These are phyloP conservation scores for Penicillium sp. DNA, from an alignment of 2,329 filamentous ascomycete species.

Conservation along the genomic window DNA sequence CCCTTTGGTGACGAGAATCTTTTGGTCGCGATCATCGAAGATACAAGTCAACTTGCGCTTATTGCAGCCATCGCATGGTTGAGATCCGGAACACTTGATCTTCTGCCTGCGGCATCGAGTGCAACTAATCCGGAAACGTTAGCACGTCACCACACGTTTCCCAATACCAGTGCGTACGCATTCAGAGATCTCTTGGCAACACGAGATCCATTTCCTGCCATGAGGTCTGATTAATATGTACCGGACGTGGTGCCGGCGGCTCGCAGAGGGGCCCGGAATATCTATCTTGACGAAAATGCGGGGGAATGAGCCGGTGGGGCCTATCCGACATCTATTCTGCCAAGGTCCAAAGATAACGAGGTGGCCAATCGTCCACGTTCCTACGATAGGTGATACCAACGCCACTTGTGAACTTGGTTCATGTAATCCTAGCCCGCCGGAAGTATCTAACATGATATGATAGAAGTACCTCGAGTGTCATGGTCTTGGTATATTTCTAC, in stretches of 20 bases:
- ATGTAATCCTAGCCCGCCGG: background rate
- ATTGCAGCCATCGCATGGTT: conserved; percentile 46
- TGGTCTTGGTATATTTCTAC: too few relatives aligned
- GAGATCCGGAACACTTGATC: conserved; percentile 46
- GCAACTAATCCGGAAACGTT: conserved; percentile 34
- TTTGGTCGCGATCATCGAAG: conserved; percentile 50
- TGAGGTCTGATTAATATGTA: conserved; percentile 4
- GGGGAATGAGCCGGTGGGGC: conserved; percentile 7
- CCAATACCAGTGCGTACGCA: conserved; percentile 21
- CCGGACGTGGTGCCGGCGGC: conserved; percentile 2
- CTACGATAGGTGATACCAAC: background rate
- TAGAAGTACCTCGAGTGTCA: too few relatives aligned
- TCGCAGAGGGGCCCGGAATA: conserved; percentile 1
- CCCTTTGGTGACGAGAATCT: conserved; percentile 51
- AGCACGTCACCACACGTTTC: background rate
- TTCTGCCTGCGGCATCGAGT: conserved; percentile 48
- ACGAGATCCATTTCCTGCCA: conserved; percentile 19
- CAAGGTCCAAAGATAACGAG: background rate
- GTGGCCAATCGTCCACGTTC: background rate
- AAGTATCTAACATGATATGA: too few relatives aligned
- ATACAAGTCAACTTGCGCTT: conserved; percentile 44
- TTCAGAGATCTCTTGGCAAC: conserved; percentile 35
- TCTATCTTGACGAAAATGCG: conserved; percentile 6
- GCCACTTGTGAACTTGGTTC: background rate
- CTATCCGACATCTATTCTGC: background rate